Conservation (phyloP, 768 basidiomycete species). For the Rhizopogon rudus region DNA sequence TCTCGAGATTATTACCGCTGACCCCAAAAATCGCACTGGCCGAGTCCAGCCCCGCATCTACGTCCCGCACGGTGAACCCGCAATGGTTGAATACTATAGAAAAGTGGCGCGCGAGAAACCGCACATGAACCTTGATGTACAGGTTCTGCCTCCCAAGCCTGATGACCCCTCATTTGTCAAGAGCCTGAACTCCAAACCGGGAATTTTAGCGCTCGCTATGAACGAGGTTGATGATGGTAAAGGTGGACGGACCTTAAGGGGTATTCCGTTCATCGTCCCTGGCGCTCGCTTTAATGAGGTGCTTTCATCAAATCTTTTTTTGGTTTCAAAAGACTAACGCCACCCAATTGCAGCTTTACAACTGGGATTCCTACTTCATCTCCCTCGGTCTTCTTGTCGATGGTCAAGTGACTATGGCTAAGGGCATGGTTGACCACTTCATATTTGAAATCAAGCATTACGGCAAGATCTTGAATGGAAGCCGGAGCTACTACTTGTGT, state of each 20-base stretch:
- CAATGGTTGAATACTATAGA: slow-evolving; percentile 94
- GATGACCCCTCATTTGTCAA: slow-evolving; percentile 89
- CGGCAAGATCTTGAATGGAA: slow-evolving; percentile 95
- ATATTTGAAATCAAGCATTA: slow-evolving; percentile 99
- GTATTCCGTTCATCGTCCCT: slow-evolving; percentile 96
- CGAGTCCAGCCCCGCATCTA: slow-evolving; percentile 91
- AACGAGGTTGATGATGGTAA: slow-evolving; percentile 77
- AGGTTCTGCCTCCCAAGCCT: slow-evolving; percentile 80
- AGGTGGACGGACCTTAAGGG: slow-evolving; percentile 80
- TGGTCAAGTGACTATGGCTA: slow-evolving; percentile 90
- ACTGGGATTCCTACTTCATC: slow-evolving; percentile 96
- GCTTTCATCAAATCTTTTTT: slow-evolving; percentile 14
- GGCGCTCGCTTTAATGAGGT: slow-evolving; percentile 95
- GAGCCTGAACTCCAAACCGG: slow-evolving; percentile 90
- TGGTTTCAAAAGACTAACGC: slow-evolving; percentile 4
- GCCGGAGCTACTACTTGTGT: slow-evolving; percentile 91
- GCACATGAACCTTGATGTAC: slow-evolving; percentile 90
- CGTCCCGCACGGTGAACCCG: slow-evolving; percentile 88
- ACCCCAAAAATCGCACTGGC: slow-evolving; percentile 95
- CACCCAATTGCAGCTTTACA: slow-evolving; percentile 60
- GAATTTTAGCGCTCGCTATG: slow-evolving; percentile 94
- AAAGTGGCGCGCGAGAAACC: slow-evolving; percentile 88
- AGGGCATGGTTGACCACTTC: slow-evolving; percentile 98
- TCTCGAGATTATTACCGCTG: slow-evolving; percentile 94
- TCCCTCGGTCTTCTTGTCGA: slow-evolving; percentile 92